Base-by-base conservation (phyloP, 805 yeast genomes). In the Saturnispora mendoncae region DNA sequence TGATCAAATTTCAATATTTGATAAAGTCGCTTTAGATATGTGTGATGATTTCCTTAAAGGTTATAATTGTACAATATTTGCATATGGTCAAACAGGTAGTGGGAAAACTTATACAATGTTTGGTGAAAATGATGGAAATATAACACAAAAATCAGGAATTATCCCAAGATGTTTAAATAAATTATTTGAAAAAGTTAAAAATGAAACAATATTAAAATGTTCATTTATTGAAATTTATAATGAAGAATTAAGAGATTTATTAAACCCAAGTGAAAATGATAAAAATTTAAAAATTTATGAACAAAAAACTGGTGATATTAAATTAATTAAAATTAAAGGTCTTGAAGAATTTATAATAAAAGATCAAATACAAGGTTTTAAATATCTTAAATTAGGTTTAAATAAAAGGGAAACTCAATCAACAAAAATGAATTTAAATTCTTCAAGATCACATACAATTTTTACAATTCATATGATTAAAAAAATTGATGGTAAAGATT, bases 381-480 rank as follows among this genome's bases (percentile, higher is more conserved):
- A 60, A 32, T 57, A 77, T 6, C 56, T 83, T 18, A 71, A 68
- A 43, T 66, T 67, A 39, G 88, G 94, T 1, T 60, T 80, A 30
- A 65, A 65, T 33, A 68, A 67, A 42, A 66, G 87, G 39, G 78
- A 75, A 53, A 80, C 83, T 1, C 84, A 86, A 1, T 67, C 80
- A 3, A 83, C 94, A 0, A 80, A 78, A 52, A 70, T 83, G 69
- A 83, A 83, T 51, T 85, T 78, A 51, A 66, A 68, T 14, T 80
- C 87, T 6, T 78, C 85, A 46, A 67, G 94, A 55, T 80, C 88
- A 0, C 94, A 83, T 55, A 78, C 90, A 1, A 78, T 83, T 4
- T 82, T 83, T 58, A 76, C 87, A 2, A 68, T 83, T 23, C 71
- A 69, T 34, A 58, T 83, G 25, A 73, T 71, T 53, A 74, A 68